phyloP scores from a whole-genome alignment of 73 alveolate species.

The Blepharisma stoltei region DNA sequence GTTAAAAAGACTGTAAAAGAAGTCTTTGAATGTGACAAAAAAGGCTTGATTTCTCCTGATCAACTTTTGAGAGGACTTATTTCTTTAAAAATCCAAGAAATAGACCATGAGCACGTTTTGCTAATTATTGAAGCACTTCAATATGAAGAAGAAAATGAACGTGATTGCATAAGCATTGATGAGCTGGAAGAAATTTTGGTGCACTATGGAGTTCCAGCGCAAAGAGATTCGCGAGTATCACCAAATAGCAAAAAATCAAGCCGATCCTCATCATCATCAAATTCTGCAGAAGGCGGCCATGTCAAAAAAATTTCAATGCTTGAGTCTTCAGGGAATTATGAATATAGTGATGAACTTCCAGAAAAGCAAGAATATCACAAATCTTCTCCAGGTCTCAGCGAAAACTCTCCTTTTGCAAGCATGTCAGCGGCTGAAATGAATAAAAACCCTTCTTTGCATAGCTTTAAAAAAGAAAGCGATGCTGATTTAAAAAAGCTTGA shows the following conservation, averaged over 20 bases:
- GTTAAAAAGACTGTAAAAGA: conserved; percentile 6
- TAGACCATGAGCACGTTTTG: conserved; percentile 12
- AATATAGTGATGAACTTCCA: not conserved
- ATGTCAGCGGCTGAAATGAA: not conserved
- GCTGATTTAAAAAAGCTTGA: not conserved
- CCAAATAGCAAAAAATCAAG: not conserved
- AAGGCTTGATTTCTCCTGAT: conserved; percentile 16
- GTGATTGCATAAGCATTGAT: conserved; percentile 3
- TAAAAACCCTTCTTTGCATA: not conserved
- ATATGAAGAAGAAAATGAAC: conserved; percentile 1
- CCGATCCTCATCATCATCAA: not conserved
- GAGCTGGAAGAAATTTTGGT: conserved; percentile 19
- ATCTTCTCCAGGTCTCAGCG: not conserved
- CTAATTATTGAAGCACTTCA: conserved; percentile 23
- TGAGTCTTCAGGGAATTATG: conserved; percentile 17
- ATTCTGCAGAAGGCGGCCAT: not conserved
- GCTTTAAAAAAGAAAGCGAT: not conserved
- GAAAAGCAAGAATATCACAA: not conserved
- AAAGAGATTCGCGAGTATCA: not conserved
- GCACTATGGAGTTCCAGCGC: conserved; percentile 17
- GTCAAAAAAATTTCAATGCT: not conserved
- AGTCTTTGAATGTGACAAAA: conserved; percentile 13
- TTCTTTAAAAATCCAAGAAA: not conserved
- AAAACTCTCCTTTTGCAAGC: not conserved
- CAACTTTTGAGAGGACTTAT: not conserved